A percentile compares a stretch with the other conserved stretches of the same genome.
phyloP scores from a whole-genome alignment of 805 yeast species.

The Candida takata region DNA sequence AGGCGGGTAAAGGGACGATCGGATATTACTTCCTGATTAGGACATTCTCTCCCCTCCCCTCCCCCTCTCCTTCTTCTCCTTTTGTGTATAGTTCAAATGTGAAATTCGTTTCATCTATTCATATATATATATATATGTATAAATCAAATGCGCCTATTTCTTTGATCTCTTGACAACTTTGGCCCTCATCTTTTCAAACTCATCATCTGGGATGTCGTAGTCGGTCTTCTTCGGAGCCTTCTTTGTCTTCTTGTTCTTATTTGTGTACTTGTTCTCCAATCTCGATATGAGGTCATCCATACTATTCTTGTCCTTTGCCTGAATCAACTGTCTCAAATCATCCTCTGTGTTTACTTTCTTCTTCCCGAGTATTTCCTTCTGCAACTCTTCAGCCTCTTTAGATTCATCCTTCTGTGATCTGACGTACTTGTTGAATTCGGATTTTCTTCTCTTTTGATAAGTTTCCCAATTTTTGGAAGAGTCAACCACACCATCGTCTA shows the following conservation, averaged over 20 bases:
- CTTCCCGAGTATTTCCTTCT: slow-evolving; percentile 31
- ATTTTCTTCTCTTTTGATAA: slow-evolving; percentile 43
- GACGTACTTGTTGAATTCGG: slow-evolving; percentile 40
- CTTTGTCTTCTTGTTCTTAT: slow-evolving; percentile 26
- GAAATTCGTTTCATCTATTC: too few species aligned
- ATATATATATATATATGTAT: too few species aligned
- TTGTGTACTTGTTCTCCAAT: slow-evolving; percentile 45
- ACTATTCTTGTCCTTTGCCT: slow-evolving; percentile 35
- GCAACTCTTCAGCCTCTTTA: slow-evolving; percentile 48
- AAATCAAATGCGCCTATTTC: too few species aligned
- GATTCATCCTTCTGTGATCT: slow-evolving; percentile 57
- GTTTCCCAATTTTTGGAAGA: slow-evolving; percentile 39
- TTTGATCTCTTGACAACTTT: slow-evolving; percentile 4
- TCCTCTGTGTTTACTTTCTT: slow-evolving; percentile 27
- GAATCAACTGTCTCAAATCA: slow-evolving; percentile 44
- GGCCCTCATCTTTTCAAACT: slow-evolving; percentile 34
- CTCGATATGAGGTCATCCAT: slow-evolving; percentile 40
- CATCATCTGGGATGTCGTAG: slow-evolving; percentile 41
- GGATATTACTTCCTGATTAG: too few species aligned
- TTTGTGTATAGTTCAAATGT: too few species aligned
- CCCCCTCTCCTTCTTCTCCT: too few species aligned
- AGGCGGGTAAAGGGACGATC: too few species aligned
- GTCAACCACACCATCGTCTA: slow-evolving; percentile 32
- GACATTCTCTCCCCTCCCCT: too few species aligned
- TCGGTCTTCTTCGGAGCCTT: slow-evolving; percentile 18